These are phyloP conservation scores for Talaromyces nanjingensis DNA, from an alignment of 495 filamentous ascomycete species.

Conservation along the genomic window DNA sequence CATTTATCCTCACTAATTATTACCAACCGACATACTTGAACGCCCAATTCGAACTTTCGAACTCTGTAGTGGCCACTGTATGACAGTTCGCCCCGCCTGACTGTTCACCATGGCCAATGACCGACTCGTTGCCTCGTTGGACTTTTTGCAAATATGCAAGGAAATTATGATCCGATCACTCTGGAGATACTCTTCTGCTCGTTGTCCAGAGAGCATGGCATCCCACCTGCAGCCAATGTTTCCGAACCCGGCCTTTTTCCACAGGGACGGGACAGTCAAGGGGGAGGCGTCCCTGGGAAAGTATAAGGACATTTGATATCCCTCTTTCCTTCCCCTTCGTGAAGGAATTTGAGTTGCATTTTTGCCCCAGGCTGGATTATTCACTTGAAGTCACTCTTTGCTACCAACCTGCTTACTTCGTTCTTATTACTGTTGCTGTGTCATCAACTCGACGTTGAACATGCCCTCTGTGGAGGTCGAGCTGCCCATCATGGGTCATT, in stretches of 20 bases:
- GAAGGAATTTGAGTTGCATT: slow-evolving; percentile 1
- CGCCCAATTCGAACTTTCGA: not conserved
- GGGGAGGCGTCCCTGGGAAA: slow-evolving; percentile 3
- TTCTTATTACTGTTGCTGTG: not conserved
- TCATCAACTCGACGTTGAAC: not conserved
- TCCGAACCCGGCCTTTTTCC: slow-evolving; percentile 5
- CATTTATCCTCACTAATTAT: not conserved
- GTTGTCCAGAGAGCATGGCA: slow-evolving; percentile 10
- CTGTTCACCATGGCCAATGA: slow-evolving; percentile 16
- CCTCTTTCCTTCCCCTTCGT: slow-evolving; percentile 1
- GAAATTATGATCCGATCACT: slow-evolving; percentile 12
- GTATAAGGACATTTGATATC: slow-evolving; percentile 8
- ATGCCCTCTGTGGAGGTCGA: slow-evolving; percentile 9
- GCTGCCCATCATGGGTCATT: slow-evolving; percentile 9
- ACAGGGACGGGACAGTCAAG: slow-evolving; percentile 2
- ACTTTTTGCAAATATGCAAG: slow-evolving; percentile 27
- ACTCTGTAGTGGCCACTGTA: not conserved
- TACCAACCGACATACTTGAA: not conserved
- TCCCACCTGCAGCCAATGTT: slow-evolving; percentile 8
- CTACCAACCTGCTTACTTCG: not conserved
- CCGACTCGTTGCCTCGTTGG: slow-evolving; percentile 8
- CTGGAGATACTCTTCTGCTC: slow-evolving; percentile 6
- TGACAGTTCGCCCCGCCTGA: slow-evolving; percentile 4
- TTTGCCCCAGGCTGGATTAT: not conserved
- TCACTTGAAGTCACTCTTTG: not conserved